Base-by-base conservation (phyloP, 305 asterid genomes). In the Striga hermonthica region DNA sequence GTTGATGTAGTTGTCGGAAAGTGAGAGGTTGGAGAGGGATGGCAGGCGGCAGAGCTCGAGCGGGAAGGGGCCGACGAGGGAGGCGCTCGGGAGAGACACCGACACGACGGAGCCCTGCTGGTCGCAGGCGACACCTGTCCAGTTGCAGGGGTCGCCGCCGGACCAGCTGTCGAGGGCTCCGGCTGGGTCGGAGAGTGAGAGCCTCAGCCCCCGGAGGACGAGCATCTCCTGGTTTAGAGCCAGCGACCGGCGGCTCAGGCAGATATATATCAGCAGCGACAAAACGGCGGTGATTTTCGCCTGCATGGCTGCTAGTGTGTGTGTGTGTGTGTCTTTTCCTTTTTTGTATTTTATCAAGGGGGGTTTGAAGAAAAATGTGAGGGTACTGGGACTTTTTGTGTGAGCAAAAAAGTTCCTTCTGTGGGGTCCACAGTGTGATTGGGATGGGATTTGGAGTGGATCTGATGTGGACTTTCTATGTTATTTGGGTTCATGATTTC, bases 51-150 rank as follows among this genome's bases (percentile, higher is more conserved):
- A 91, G 65, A 91, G 59, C 58, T 14, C 67, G 1, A 41, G 9
- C 1, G 98, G 90, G 68, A 89, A 91, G 3, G 83, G 34, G 16
- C 95, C 97, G 55, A 78, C 60, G 15, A 91, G 85, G 44, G 85
- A 72, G 3, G 80, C 77, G 1, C 72, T 65, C 31, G 72, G 0
- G 68, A 91, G 84, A 39, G 13, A 16, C 60, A 91, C 74, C 13
- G 86, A 72, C 35, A 75, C 66, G 4, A 91, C 95, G 12, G 84
- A 73, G 34, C 44, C 53, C 65, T 0, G 11, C 35, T 22, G 11
- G 72, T 75, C 60, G 82, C 98, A 91, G 13, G 73, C 15, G 41
- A 91, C 66, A 5, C 97, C 95, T 14, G 89, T 76, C 98, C 98
- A 91, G 78, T 84, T 82, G 73, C 98, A 91, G 50, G 97, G 97